These are phyloP conservation scores for Fragaria ananassa DNA, from an alignment of 306 rosid species.

Conservation along the genomic window DNA sequence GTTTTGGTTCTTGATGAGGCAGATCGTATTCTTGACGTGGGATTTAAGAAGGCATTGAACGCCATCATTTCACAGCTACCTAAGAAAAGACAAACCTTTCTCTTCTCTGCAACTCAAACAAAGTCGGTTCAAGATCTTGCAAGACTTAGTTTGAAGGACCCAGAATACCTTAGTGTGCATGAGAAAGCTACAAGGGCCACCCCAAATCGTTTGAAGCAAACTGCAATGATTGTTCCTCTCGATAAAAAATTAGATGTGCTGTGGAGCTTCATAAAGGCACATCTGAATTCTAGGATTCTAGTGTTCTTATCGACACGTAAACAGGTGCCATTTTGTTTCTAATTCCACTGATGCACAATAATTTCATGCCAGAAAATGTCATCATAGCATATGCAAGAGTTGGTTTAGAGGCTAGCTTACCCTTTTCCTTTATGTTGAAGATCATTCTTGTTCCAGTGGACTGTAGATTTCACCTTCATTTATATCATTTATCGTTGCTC, in stretches of 20 bases:
- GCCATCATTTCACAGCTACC: constrained; percentile 89
- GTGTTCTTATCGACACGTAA: constrained; percentile 89
- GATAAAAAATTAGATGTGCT: constrained; percentile 79
- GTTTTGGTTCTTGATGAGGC: constrained; percentile 95
- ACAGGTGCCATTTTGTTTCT: constrained; percentile 46
- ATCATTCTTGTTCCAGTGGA: not conserved
- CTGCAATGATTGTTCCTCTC: constrained; percentile 69
- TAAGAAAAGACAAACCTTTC: constrained; percentile 79
- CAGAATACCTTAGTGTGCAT: constrained; percentile 90
- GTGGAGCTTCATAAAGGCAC: constrained; percentile 90
- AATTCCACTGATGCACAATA: not conserved
- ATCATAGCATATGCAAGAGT: not conserved
- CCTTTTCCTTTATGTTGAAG: not conserved
- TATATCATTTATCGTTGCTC: too few relatives aligned
- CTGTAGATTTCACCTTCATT: constrained; percentile 5
- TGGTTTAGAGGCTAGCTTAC: not conserved
- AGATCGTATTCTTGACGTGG: constrained; percentile 79
- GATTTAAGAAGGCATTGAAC: constrained; percentile 69
- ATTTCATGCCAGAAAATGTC: not conserved
- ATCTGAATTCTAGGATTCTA: constrained; percentile 68
- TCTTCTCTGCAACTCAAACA: constrained; percentile 93
- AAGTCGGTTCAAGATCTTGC: constrained; percentile 87
- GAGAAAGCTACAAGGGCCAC: constrained; percentile 82
- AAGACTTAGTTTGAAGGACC: constrained; percentile 92
- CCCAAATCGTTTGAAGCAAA: constrained; percentile 71